Evolutionary conservation across 73 alveolate species (phyloP).

Genomic region (Symbiodinium natans): DNA sequence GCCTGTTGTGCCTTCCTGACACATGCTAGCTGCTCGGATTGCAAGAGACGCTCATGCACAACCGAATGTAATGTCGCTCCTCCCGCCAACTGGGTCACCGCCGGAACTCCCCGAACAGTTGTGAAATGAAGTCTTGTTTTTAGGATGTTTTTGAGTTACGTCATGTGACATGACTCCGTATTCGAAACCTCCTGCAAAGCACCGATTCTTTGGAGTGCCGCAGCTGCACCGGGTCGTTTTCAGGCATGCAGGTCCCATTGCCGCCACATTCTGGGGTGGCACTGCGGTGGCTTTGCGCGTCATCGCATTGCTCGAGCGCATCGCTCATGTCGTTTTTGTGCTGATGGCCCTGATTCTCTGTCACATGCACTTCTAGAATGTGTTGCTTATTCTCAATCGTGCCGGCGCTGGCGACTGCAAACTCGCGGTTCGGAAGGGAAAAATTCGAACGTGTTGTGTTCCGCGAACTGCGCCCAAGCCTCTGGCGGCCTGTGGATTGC

Average conservation of each 20-base stretch:
- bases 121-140: too few relatives aligned
- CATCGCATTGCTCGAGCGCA: not conserved
- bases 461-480: too few relatives aligned
- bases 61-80: not conserved
- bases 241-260: not conserved
- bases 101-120: not conserved
- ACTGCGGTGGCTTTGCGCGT: not conserved
- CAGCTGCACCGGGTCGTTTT: not conserved
- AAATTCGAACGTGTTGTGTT: too few relatives aligned
- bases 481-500: too few relatives aligned
- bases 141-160: not conserved
- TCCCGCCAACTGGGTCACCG: not conserved
- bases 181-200: not conserved
- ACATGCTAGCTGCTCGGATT: not conserved
- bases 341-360: not conserved
- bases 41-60: not conserved
- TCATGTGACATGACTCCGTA: not conserved
- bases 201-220: not conserved
- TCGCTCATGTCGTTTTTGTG: not conserved
- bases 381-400: not conserved
- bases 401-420: not conserved
- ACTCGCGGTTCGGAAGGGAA: not conserved
- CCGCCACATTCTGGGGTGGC: not conserved
- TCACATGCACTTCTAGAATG: not conserved
- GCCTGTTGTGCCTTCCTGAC: not conserved